Percentiles rank a stretch among this genome's conserved stretches.
These are phyloP conservation scores for Aspergillus fijiensis DNA, from an alignment of 2,329 filamentous ascomycete species.

Conservation along the genomic window DNA sequence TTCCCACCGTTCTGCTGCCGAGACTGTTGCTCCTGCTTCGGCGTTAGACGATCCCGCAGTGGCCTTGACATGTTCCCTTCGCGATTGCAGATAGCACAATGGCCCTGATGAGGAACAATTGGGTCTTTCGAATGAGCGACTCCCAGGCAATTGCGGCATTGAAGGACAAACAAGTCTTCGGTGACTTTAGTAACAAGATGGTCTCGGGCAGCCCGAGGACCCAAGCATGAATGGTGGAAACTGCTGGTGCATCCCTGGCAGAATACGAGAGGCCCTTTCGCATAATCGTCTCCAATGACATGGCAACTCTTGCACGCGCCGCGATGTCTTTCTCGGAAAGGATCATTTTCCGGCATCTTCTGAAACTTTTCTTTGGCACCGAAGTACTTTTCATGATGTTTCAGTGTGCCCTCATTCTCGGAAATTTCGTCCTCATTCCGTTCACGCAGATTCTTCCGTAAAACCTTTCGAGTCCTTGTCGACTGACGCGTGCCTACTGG, in stretches of 20 bases:
- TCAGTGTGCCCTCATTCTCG: slow-evolving; percentile 49
- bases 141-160: slow-evolving; percentile 83
- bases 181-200: slow-evolving; percentile 86
- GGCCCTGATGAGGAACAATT: slow-evolving; percentile 66
- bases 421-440: slow-evolving; percentile 37
- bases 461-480: slow-evolving; percentile 27
- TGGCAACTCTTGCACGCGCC: slow-evolving; percentile 71
- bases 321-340: slow-evolving; percentile 70
- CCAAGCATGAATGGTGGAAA: slow-evolving; percentile 82
- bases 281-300: slow-evolving; percentile 51
- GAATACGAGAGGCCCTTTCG: slow-evolving; percentile 70
- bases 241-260: slow-evolving; percentile 88
- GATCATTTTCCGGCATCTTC: slow-evolving; percentile 57
- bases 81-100: slow-evolving; percentile 68
- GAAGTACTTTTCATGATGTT: slow-evolving; percentile 39
- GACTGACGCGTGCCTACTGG: slow-evolving; percentile 30
- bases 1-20: slow-evolving; percentile 74
- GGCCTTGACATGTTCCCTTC: slow-evolving; percentile 69
- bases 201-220: slow-evolving; percentile 70
- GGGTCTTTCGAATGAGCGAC: slow-evolving; percentile 66
- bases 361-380: slow-evolving; percentile 75
- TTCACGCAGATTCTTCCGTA: slow-evolving; percentile 48
- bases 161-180: slow-evolving; percentile 75
- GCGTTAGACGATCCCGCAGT: slow-evolving; percentile 70
- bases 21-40: slow-evolving; percentile 79